Percentiles rank a stretch among this genome's conserved stretches.
Conservation (phyloP, 176 grass and related monocot species). For the Oryza coarctata region DNA sequence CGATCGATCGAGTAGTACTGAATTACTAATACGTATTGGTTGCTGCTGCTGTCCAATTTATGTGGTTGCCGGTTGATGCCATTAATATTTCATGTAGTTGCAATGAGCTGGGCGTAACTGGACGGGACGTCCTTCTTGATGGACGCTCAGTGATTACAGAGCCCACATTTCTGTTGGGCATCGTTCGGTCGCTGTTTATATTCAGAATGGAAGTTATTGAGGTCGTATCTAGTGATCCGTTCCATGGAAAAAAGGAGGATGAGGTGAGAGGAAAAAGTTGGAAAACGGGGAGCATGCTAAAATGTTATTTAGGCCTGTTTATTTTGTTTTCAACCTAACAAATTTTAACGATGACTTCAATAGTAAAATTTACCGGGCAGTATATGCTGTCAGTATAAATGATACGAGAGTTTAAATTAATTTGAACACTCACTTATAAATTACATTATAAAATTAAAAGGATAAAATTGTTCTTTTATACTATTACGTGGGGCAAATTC, state of each 20-base stretch:
- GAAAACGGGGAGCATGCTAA: neutral
- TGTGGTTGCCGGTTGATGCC: constrained; percentile 42
- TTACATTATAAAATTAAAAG: no score
- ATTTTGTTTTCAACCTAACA: no score
- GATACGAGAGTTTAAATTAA: no score
- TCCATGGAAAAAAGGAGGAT: neutral
- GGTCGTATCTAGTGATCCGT: neutral
- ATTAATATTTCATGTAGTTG: constrained; percentile 15
- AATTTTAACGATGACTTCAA: no score
- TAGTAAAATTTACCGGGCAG: no score
- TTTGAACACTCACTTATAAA: no score
- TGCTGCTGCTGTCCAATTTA: constrained; percentile 47
- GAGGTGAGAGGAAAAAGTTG: neutral
- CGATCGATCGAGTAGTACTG: neutral
- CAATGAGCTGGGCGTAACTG: constrained; percentile 37
- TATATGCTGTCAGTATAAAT: no score
- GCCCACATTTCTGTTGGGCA: constrained; percentile 39
- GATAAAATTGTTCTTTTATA: no score
- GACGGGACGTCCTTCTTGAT: constrained; percentile 21
- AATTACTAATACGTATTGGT: constrained; percentile 11
- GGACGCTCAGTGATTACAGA: constrained; percentile 32
- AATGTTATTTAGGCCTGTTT: neutral
- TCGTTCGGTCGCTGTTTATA: neutral
- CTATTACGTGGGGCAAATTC: no score
- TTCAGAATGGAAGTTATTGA: neutral